Evolutionary conservation across 140 eudicot genomes (phyloP).

Genomic region (Oenanthe javanica): DNA sequence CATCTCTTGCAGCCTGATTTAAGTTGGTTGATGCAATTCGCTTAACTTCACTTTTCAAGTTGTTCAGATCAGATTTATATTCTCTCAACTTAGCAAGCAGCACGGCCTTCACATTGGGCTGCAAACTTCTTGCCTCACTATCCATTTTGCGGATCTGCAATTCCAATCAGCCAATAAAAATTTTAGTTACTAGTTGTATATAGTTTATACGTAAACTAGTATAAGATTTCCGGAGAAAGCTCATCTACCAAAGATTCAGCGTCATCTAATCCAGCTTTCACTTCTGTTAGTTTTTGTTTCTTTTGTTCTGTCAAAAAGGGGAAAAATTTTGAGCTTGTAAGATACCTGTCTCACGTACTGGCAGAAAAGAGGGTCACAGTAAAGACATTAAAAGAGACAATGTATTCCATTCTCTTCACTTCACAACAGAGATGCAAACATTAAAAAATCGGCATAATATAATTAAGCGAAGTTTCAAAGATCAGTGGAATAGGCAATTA

Average conservation of each 20-base stretch:
- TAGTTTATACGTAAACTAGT: not conserved
- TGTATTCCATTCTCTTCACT: not conserved
- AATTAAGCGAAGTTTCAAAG: not conserved
- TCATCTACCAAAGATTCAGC: conserved; percentile 64
- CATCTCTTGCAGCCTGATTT: conserved; percentile 75
- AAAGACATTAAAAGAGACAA: not conserved
- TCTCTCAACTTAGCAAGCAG: conserved; percentile 86
- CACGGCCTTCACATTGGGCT: conserved; percentile 78
- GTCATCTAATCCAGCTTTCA: conserved; percentile 45
- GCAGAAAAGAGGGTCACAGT: not conserved
- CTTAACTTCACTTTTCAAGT: conserved; percentile 65
- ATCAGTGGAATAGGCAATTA: not conserved
- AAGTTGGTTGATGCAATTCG: conserved; percentile 49
- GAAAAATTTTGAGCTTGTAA: not conserved
- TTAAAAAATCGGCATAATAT: not conserved
- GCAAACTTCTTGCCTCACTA: conserved; percentile 77
- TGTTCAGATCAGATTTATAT: conserved; percentile 84
- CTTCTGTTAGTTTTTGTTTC: conserved; percentile 53
- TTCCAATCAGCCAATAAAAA: conserved; percentile 8
- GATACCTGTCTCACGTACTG: not conserved
- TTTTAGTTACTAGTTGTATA: not conserved
- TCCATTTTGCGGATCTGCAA: conserved; percentile 83
- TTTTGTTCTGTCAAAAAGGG: conserved; percentile 40
- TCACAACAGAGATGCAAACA: not conserved
- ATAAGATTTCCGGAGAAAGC: not conserved